These are phyloP conservation scores for Aspergillus ostianus DNA, from an alignment of 495 filamentous ascomycete species.

Conservation along the genomic window DNA sequence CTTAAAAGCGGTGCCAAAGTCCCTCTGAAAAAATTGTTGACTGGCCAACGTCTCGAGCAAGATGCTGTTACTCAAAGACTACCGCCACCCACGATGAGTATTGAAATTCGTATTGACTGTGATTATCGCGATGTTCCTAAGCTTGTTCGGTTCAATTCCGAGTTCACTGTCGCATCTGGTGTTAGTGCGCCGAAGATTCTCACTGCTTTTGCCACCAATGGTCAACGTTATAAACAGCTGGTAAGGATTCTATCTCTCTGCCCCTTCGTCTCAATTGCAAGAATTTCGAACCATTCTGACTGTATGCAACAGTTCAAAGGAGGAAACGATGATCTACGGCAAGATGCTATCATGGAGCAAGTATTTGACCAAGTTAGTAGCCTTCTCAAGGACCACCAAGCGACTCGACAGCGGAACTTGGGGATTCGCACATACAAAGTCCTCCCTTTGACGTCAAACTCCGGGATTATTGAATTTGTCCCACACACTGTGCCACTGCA, in stretches of 20 bases:
- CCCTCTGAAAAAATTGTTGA: slow-evolving; percentile 54
- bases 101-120: slow-evolving; percentile 66
- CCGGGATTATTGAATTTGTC: slow-evolving; percentile 98
- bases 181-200: slow-evolving; percentile 91
- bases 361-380: slow-evolving; percentile 95
- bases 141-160: slow-evolving; percentile 63
- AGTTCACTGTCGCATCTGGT: slow-evolving; percentile 82
- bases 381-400: slow-evolving; percentile 77
- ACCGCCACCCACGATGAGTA: slow-evolving; percentile 86
- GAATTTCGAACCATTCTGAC: slow-evolving; percentile 5
- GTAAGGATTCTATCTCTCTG: slow-evolving; percentile 41
- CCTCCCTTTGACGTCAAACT: slow-evolving; percentile 73
- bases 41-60: slow-evolving; percentile 55
- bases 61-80: slow-evolving; percentile 59
- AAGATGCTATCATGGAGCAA: slow-evolving; percentile 99
- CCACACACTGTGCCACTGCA: slow-evolving; percentile 85
- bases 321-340: slow-evolving; percentile 92
- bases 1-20: slow-evolving; percentile 68
- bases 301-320: slow-evolving; percentile 67
- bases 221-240: slow-evolving; percentile 77
- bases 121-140: slow-evolving; percentile 75
- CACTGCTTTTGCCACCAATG: slow-evolving; percentile 72
- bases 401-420: slow-evolving; percentile 83
- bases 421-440: slow-evolving; percentile 95
- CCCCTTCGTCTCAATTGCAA: neutral